These are phyloP conservation scores for Penicillium lagena DNA, from an alignment of 495 filamentous ascomycete species.

Conservation along the genomic window DNA sequence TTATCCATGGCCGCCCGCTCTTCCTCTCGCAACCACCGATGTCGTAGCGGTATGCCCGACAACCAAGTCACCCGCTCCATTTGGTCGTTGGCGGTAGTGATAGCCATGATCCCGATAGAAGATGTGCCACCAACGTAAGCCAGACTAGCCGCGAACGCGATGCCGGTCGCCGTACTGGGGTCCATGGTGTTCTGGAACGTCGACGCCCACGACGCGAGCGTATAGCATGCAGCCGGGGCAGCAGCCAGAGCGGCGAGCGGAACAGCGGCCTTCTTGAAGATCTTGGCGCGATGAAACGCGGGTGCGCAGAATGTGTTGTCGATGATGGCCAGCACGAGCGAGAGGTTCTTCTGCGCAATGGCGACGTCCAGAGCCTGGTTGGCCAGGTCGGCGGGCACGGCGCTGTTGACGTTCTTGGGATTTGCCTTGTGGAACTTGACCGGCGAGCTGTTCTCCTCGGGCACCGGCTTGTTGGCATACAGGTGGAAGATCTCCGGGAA, in stretches of 20 bases:
- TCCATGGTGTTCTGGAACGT: constrained; percentile 68
- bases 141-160: constrained; percentile 72
- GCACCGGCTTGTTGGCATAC: constrained; percentile 77
- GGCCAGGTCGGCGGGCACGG: constrained; percentile 61
- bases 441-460: constrained; percentile 50
- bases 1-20: constrained; percentile 86
- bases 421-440: constrained; percentile 56
- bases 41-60: constrained; percentile 65
- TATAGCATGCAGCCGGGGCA: constrained; percentile 65
- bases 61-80: constrained; percentile 91
- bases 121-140: constrained; percentile 75
- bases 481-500: constrained; percentile 75
- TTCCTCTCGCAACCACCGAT: constrained; percentile 90
- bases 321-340: constrained; percentile 71
- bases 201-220: constrained; percentile 48
- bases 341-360: constrained; percentile 67
- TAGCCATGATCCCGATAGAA: constrained; percentile 73
- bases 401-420: constrained; percentile 60
- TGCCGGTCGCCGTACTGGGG: constrained; percentile 58
- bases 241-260: constrained; percentile 47
- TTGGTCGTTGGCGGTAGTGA: constrained; percentile 85
- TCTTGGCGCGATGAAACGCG: constrained; percentile 64
- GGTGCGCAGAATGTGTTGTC: constrained; percentile 67
- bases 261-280: constrained; percentile 43
- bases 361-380: constrained; percentile 68